phyloP scores from a whole-genome alignment of 1,284 basidiomycete species.

The Apiotrichum gamsii region DNA sequence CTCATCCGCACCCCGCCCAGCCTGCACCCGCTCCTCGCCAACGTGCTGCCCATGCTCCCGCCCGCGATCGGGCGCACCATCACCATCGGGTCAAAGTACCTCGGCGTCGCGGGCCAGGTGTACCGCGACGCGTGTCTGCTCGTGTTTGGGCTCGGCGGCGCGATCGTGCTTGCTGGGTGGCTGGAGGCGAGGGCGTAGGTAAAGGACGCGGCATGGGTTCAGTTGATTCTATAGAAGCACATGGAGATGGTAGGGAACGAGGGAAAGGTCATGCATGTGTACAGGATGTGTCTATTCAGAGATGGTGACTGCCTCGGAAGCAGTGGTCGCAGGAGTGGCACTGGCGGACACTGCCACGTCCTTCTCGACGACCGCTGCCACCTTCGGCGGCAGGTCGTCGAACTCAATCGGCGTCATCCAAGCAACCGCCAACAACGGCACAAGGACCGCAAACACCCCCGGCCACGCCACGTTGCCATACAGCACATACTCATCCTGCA shows the following conservation, averaged over 20 bases:
- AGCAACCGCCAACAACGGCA: constrained; percentile 32
- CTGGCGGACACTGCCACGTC: too few relatives aligned
- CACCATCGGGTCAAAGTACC: constrained; percentile 37
- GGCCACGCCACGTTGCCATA: constrained; percentile 42
- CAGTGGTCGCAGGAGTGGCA: too few relatives aligned
- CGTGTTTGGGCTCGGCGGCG: constrained; percentile 37
- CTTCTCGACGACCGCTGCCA: too few relatives aligned
- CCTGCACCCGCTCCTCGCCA: constrained; percentile 41
- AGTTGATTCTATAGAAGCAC: too few relatives aligned
- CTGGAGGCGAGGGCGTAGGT: too few relatives aligned
- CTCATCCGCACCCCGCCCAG: constrained; percentile 39
- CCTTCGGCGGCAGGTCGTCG: too few relatives aligned
- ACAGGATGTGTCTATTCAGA: too few relatives aligned
- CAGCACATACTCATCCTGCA: constrained; percentile 35
- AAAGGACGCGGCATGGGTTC: too few relatives aligned
- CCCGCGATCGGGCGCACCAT: constrained; percentile 32
- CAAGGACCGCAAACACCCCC: constrained; percentile 30
- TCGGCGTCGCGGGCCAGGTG: constrained; percentile 35
- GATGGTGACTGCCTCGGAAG: too few relatives aligned
- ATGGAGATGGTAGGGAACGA: too few relatives aligned
- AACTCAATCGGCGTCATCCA: constrained; percentile 12
- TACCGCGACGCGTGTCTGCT: constrained; percentile 44
- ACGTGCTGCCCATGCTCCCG: constrained; percentile 45
- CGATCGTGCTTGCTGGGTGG: constrained; percentile 25
- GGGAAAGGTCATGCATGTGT: too few relatives aligned